phyloP scores from a whole-genome alignment of 768 basidiomycete species.

The Hypholoma fasciculare region DNA sequence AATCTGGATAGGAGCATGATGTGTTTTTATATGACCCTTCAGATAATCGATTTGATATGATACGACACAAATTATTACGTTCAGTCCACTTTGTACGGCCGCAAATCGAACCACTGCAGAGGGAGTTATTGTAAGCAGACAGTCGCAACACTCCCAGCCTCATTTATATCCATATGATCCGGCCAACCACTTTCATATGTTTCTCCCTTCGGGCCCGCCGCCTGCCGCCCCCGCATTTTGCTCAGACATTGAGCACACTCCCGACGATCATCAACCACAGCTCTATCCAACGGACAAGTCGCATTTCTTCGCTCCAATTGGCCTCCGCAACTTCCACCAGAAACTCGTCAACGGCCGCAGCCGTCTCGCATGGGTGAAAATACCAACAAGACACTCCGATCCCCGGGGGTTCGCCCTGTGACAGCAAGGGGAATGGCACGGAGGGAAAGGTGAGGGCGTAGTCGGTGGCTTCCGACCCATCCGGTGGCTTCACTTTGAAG shows the following conservation, averaged over 20 bases:
- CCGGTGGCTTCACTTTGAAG: constrained; percentile 51
- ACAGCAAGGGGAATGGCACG: constrained; percentile 71
- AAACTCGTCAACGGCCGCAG: constrained; percentile 65
- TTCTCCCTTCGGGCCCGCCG: constrained; percentile 8
- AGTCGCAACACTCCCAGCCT: constrained; percentile 1
- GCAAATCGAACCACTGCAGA: constrained; percentile 19
- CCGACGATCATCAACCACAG: constrained; percentile 79
- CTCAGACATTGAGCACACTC: constrained; percentile 55
- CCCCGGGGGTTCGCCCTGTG: constrained; percentile 86
- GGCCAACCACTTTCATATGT: constrained; percentile 23
- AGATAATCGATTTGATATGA: constrained; percentile 30
- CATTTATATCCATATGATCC: constrained; percentile 21
- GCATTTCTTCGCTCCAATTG: constrained; percentile 28
- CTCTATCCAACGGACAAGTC: constrained; percentile 57
- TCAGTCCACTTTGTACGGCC: constrained; percentile 13
- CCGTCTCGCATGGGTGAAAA: constrained; percentile 85
- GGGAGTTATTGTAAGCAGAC: constrained; percentile 2
- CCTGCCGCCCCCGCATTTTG: constrained; percentile 1
- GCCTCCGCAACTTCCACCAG: constrained; percentile 45
- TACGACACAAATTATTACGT: constrained; percentile 34
- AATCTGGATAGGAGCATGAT: constrained; percentile 47
- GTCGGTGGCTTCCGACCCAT: constrained; percentile 43
- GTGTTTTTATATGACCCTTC: constrained; percentile 26
- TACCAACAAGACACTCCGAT: constrained; percentile 79
- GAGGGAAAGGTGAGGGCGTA: constrained; percentile 54